Conservation (phyloP, 305 asterid species). For the Fraxinus latifolia region DNA sequence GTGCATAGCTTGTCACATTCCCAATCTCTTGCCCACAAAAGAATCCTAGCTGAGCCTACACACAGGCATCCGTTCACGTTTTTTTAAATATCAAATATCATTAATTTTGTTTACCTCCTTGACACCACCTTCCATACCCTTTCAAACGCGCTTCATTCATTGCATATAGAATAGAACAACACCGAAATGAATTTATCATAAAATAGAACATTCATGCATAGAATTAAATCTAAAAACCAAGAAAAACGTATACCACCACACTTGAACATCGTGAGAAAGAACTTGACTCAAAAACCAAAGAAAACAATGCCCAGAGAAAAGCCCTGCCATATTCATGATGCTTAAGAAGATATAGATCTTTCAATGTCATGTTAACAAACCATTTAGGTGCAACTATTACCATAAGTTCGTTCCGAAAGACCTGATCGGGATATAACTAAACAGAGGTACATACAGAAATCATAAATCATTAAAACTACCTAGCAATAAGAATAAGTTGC, state of each 20-base stretch:
- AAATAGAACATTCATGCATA: background rate
- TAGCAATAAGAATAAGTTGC: background rate
- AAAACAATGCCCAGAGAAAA: background rate
- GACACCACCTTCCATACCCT: slow-evolving; percentile 20
- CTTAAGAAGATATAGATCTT: background rate
- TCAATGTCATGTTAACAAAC: background rate
- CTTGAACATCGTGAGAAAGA: background rate
- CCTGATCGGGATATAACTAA: background rate
- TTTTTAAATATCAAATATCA: slow-evolving; percentile 25
- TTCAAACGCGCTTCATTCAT: slow-evolving; percentile 13
- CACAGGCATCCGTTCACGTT: slow-evolving; percentile 39
- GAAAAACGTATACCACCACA: background rate
- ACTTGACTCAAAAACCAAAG: background rate
- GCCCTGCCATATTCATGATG: background rate
- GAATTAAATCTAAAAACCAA: background rate
- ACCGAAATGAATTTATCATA: background rate
- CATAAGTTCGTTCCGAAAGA: background rate
- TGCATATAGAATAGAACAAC: background rate
- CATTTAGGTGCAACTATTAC: background rate
- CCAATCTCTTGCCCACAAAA: slow-evolving; percentile 53
- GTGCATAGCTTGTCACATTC: slow-evolving; percentile 49
- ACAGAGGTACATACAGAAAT: background rate
- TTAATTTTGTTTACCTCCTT: slow-evolving; percentile 33
- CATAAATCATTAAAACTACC: background rate
- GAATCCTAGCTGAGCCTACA: slow-evolving; percentile 57